Conservation (phyloP, 225 moss, liverwort and hornwort species). For the Rhytidiadelphus loreus region DNA sequence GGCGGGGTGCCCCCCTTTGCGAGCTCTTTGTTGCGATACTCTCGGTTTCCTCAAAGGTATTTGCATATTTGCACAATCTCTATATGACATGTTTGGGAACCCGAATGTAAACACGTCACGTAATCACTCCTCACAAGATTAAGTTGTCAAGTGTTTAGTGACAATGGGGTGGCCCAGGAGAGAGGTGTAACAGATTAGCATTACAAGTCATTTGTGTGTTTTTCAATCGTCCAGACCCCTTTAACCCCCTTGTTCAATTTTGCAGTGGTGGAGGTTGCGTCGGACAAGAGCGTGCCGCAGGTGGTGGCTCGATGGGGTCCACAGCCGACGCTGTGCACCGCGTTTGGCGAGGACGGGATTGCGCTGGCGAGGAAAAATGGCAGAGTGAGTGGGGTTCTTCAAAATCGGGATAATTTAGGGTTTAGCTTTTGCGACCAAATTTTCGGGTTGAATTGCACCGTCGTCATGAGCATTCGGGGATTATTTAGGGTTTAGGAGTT, state of each 20-base stretch:
- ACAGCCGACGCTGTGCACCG: slow-evolving; percentile 21
- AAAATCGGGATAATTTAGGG: neutral
- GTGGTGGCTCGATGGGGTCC: slow-evolving; percentile 82
- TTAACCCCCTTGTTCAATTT: neutral
- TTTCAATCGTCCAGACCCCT: neutral
- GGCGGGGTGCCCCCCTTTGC: slow-evolving; percentile 62
- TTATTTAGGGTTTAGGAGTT: neutral
- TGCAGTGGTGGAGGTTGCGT: slow-evolving; percentile 60
- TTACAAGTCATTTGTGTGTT: neutral
- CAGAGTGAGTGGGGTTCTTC: slow-evolving; percentile 36
- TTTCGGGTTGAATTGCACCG: neutral
- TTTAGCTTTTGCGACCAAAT: neutral
- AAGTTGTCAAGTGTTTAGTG: no score
- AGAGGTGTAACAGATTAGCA: no score
- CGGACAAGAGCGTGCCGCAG: slow-evolving; percentile 49
- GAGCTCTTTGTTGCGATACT: slow-evolving; percentile 68
- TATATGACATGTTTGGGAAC: neutral
- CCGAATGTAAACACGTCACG: no score
- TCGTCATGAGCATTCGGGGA: neutral
- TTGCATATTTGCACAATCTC: neutral
- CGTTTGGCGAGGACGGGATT: slow-evolving; percentile 36
- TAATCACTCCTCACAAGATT: no score
- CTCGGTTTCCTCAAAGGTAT: slow-evolving; percentile 87
- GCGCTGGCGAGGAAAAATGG: slow-evolving; percentile 73
- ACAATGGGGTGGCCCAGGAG: no score